phyloP scores from a whole-genome alignment of 2,329 filamentous ascomycete genomes.

The Apiospora phragmitis region DNA sequence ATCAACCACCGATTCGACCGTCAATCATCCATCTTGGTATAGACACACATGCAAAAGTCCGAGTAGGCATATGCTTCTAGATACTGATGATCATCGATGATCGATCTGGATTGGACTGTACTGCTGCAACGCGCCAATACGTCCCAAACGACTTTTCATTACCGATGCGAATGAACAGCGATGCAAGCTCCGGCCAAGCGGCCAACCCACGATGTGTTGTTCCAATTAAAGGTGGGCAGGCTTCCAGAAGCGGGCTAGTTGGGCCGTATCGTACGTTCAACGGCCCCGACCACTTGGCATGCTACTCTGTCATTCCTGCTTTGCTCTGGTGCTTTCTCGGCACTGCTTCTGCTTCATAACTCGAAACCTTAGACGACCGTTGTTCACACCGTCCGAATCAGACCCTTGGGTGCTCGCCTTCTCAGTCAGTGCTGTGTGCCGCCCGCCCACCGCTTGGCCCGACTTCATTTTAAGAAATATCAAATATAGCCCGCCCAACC shows the following conservation, averaged over 20 bases:
- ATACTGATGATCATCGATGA: neutral
- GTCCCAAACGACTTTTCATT: neutral
- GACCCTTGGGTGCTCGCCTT: neutral
- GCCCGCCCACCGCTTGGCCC: neutral
- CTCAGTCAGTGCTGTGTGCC: no score
- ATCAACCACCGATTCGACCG: neutral
- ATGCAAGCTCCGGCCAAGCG: neutral
- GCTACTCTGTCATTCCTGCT: neutral
- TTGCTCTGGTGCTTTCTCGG: neutral
- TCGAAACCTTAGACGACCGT: neutral
- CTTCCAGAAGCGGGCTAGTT: neutral
- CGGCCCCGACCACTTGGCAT: slow-evolving; percentile 3
- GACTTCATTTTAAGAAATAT: neutral
- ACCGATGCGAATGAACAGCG: neutral
- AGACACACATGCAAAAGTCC: neutral
- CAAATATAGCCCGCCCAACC: neutral
- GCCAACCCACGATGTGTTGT: neutral
- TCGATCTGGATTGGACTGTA: neutral
- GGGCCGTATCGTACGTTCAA: neutral
- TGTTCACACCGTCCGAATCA: neutral
- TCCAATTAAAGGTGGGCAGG: neutral
- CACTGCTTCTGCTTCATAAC: neutral
- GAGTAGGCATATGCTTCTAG: neutral
- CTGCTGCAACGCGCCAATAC: neutral
- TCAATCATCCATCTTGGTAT: neutral